These are phyloP conservation scores for Choiromyces venosus DNA, from an alignment of 495 filamentous ascomycete genomes.

Conservation along the genomic window DNA sequence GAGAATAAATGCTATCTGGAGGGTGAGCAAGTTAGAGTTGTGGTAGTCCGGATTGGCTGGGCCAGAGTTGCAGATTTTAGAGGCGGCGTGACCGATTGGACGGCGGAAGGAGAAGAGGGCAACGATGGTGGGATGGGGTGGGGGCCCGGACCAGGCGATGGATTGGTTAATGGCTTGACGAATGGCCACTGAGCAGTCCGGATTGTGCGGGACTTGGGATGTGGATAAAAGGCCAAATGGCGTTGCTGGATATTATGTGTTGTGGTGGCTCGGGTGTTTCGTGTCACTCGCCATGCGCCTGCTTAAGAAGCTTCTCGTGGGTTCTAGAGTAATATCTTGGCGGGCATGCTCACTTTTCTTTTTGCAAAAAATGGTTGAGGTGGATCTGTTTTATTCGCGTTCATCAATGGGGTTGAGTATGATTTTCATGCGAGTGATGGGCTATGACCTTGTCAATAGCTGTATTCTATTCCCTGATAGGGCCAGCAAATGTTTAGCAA, in stretches of 20 bases:
- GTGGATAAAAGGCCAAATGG: neutral
- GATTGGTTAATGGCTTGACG: neutral
- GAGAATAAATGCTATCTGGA: slow-evolving; percentile 40
- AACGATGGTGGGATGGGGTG: slow-evolving; percentile 29
- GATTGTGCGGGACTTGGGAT: neutral
- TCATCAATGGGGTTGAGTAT: neutral
- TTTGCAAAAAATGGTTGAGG: neutral
- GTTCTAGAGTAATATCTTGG: neutral
- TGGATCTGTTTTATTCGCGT: neutral
- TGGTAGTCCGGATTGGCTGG: slow-evolving; percentile 57
- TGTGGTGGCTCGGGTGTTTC: neutral
- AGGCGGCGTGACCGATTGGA: slow-evolving; percentile 59
- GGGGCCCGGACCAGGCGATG: neutral
- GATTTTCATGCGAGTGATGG: neutral
- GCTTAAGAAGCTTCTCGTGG: neutral
- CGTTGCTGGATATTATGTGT: neutral
- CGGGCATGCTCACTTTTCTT: neutral
- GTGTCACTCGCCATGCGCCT: neutral
- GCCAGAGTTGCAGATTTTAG: slow-evolving; percentile 61
- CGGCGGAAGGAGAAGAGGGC: slow-evolving; percentile 40
- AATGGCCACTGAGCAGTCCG: neutral
- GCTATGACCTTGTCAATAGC: neutral
- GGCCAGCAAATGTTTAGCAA: neutral
- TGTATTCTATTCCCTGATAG: neutral
- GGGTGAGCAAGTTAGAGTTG: slow-evolving; percentile 53